Percentiles rank a stretch among this genome's conserved stretches.
Evolutionary conservation across 306 rosid species (phyloP).

Genomic region (Potentilla sterilis): DNA sequence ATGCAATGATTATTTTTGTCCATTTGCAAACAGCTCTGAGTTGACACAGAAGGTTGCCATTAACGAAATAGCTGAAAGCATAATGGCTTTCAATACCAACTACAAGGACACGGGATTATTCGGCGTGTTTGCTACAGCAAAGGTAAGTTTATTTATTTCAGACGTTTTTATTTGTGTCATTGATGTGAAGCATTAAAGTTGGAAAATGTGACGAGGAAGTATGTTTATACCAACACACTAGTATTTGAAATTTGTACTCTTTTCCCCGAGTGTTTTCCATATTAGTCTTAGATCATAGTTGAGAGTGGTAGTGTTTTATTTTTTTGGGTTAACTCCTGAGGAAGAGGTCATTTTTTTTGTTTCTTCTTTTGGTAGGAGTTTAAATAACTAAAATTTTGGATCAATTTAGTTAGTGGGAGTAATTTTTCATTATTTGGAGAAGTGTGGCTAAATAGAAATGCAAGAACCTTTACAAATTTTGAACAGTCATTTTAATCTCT

Average conservation of each 20-base stretch:
- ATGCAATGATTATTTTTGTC: constrained; percentile 20
- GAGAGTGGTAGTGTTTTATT: neutral
- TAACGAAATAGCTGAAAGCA: constrained; percentile 78
- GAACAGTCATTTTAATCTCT: neutral
- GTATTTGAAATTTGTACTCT: neutral
- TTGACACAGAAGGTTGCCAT: constrained; percentile 73
- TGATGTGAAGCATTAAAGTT: neutral
- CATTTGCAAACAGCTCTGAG: constrained; percentile 55
- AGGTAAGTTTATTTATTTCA: constrained; percentile 38
- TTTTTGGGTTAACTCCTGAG: neutral
- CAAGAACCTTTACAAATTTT: neutral
- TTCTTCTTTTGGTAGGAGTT: neutral
- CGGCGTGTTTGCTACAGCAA: constrained; percentile 84
- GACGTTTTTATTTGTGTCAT: neutral
- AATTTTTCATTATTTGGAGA: neutral
- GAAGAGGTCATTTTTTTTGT: neutral
- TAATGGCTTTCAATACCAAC: constrained; percentile 94
- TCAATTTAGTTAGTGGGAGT: neutral
- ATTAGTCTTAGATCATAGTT: neutral
- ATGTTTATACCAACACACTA: neutral
- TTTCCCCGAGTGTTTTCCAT: neutral
- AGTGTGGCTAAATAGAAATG: neutral
- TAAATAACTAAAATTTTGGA: neutral
- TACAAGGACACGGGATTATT: constrained; percentile 91
- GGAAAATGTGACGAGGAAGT: neutral